Conservation (phyloP, 1,139 yeast genomes). For the Blastobotrys illinoisensis region DNA sequence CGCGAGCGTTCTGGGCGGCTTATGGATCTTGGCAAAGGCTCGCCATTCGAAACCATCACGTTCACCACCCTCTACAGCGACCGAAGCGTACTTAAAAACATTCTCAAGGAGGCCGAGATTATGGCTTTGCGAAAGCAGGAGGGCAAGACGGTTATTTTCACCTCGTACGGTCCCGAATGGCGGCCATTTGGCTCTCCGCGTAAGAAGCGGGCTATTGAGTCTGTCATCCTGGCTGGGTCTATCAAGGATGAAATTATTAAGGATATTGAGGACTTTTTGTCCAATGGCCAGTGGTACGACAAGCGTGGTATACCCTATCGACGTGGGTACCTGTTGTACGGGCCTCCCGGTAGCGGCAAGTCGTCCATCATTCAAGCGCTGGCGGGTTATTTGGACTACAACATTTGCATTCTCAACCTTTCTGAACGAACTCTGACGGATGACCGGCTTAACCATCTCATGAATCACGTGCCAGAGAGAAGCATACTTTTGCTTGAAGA, state of each 20-base stretch:
- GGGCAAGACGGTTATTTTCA: conserved; percentile 89
- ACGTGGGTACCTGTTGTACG: conserved; percentile 87
- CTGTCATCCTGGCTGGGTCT: conserved; percentile 79
- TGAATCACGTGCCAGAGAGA: conserved; percentile 93
- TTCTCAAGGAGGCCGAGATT: conserved; percentile 76
- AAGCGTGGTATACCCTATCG: conserved; percentile 96
- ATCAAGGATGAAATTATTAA: conserved; percentile 56
- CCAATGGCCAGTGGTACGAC: conserved; percentile 85
- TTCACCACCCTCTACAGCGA: conserved; percentile 86
- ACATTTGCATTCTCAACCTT: conserved; percentile 84
- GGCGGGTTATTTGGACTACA: conserved; percentile 94
- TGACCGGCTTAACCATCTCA: conserved; percentile 85
- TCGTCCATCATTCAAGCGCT: conserved; percentile 93
- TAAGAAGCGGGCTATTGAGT: conserved; percentile 73
- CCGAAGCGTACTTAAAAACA: conserved; percentile 60
- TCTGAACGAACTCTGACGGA: conserved; percentile 91
- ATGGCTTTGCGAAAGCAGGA: conserved; percentile 79
- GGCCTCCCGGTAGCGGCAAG: conserved; percentile 98
- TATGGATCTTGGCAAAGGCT: conserved; percentile 83
- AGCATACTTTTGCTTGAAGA: conserved; percentile 83
- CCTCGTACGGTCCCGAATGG: conserved; percentile 99
- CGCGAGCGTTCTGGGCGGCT: conserved; percentile 87
- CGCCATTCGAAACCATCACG: conserved; percentile 94
- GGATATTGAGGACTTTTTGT: conserved; percentile 77
- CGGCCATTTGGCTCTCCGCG: conserved; percentile 97